A percentile compares a stretch with the other conserved stretches of the same genome.
These are phyloP conservation scores for Diaporthe citriasiana DNA, from an alignment of 2,329 filamentous ascomycete genomes.

Conservation along the genomic window DNA sequence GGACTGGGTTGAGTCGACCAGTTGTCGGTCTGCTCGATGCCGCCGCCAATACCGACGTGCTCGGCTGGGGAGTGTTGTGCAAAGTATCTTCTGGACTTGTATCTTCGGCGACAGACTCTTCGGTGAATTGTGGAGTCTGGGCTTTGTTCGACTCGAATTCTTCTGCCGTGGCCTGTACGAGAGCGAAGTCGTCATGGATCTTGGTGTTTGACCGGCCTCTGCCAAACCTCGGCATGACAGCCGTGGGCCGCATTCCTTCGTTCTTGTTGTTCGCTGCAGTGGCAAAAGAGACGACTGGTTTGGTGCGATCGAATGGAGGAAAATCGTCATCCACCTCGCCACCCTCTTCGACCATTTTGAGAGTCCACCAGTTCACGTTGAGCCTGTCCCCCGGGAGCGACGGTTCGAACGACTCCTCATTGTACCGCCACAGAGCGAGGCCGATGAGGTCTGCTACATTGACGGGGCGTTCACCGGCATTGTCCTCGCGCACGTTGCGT, in stretches of 20 bases:
- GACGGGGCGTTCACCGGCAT: slow-evolving; percentile 72
- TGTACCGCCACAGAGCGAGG: slow-evolving; percentile 82
- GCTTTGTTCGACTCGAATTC: slow-evolving; percentile 79
- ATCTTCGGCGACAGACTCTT: slow-evolving; percentile 60
- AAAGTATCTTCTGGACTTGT: slow-evolving; percentile 59
- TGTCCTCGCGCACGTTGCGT: slow-evolving; percentile 77
- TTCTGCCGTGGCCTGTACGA: slow-evolving; percentile 78
- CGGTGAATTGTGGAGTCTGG: slow-evolving; percentile 75
- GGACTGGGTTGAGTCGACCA: slow-evolving; percentile 68
- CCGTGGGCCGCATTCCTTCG: slow-evolving; percentile 39
- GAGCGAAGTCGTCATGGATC: slow-evolving; percentile 85
- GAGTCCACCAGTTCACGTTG: slow-evolving; percentile 85
- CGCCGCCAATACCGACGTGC: slow-evolving; percentile 51
- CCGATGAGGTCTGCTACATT: slow-evolving; percentile 87
- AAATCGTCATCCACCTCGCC: slow-evolving; percentile 91
- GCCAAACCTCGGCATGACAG: slow-evolving; percentile 72
- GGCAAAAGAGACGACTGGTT: slow-evolving; percentile 78
- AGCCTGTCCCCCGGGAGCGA: slow-evolving; percentile 74
- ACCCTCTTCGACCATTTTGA: slow-evolving; percentile 87
- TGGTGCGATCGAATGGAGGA: slow-evolving; percentile 80
- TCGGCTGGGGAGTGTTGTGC: slow-evolving; percentile 63
- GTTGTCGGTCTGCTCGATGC: slow-evolving; percentile 23
- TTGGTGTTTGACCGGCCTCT: slow-evolving; percentile 78
- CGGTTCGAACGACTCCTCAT: slow-evolving; percentile 81
- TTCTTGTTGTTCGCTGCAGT: slow-evolving; percentile 43